Conservation (phyloP, 1,284 basidiomycete genomes). For the Lentinula novae-zelandiae region DNA sequence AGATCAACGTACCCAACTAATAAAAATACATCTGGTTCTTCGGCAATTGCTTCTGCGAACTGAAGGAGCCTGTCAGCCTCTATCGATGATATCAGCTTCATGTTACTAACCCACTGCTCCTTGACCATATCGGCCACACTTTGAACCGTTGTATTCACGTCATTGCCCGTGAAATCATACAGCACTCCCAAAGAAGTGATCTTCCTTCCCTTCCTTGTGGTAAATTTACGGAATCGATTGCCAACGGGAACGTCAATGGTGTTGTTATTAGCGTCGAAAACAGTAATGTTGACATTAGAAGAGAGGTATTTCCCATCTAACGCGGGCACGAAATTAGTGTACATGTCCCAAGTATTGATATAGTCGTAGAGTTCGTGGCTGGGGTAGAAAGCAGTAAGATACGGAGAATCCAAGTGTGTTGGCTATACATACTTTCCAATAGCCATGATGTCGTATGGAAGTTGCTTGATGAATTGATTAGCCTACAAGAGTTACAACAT, state of each 20-base stretch:
- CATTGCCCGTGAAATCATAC: constrained; percentile 68
- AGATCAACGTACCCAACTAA: constrained; percentile 52
- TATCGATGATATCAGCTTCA: background rate
- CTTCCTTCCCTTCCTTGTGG: constrained; percentile 63
- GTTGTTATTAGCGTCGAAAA: constrained; percentile 49
- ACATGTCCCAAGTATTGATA: constrained; percentile 73
- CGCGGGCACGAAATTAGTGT: constrained; percentile 70
- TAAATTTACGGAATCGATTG: constrained; percentile 72
- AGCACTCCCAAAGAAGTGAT: constrained; percentile 84
- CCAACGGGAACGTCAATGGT: constrained; percentile 60
- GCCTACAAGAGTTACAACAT: constrained; percentile 32
- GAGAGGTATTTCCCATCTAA: constrained; percentile 76
- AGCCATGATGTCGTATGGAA: constrained; percentile 81
- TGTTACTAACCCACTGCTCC: constrained; percentile 56
- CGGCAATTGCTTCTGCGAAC: constrained; percentile 76
- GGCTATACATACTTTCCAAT: constrained; percentile 70
- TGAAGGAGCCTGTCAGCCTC: background rate
- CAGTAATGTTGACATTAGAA: constrained; percentile 83
- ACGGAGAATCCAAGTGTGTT: background rate
- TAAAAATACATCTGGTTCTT: constrained; percentile 81
- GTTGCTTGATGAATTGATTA: constrained; percentile 67
- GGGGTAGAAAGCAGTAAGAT: constrained; percentile 7
- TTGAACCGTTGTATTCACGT: constrained; percentile 71
- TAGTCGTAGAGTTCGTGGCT: constrained; percentile 87
- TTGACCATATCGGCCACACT: constrained; percentile 70